A percentile compares a stretch with the other conserved stretches of the same genome.
Conservation (phyloP, 2,329 filamentous ascomycete species). For the Mariannaea sp. region DNA sequence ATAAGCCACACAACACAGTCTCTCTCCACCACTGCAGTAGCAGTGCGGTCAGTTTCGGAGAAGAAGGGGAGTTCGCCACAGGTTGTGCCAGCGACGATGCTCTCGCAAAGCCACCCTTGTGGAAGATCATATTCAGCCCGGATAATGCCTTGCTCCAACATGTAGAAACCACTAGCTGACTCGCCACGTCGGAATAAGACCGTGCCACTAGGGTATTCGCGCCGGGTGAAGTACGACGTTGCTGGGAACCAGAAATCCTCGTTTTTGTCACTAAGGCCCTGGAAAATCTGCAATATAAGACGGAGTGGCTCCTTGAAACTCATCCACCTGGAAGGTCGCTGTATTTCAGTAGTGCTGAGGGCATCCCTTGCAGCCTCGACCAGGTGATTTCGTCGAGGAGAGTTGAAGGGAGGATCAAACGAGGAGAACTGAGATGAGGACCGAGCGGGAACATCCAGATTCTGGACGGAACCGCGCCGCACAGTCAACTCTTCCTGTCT, state of each 20-base stretch:
- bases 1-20: constrained; percentile 85
- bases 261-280: constrained; percentile 80
- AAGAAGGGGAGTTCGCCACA: constrained; percentile 98
- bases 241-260: constrained; percentile 95
- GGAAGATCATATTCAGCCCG: constrained; percentile 89
- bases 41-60: constrained; percentile 83
- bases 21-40: constrained; percentile 81
- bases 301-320: constrained; percentile 88
- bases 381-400: constrained; percentile 78
- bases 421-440: constrained; percentile 40
- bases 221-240: constrained; percentile 73
- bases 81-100: constrained; percentile 91
- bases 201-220: constrained; percentile 69
- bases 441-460: constrained; percentile 54
- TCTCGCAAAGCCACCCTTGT: constrained; percentile 86
- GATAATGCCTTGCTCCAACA: constrained; percentile 87
- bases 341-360: constrained; percentile 67
- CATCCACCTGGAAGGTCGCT: constrained; percentile 72
- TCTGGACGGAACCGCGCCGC: constrained; percentile 49
- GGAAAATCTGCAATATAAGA: constrained; percentile 93
- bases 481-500: constrained; percentile 65
- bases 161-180: constrained; percentile 80
- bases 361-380: constrained; percentile 78
- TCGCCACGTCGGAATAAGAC: constrained; percentile 81
- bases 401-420: constrained; percentile 63